Base-by-base conservation (phyloP, 768 basidiomycete genomes). In the Tylopilus balloui region DNA sequence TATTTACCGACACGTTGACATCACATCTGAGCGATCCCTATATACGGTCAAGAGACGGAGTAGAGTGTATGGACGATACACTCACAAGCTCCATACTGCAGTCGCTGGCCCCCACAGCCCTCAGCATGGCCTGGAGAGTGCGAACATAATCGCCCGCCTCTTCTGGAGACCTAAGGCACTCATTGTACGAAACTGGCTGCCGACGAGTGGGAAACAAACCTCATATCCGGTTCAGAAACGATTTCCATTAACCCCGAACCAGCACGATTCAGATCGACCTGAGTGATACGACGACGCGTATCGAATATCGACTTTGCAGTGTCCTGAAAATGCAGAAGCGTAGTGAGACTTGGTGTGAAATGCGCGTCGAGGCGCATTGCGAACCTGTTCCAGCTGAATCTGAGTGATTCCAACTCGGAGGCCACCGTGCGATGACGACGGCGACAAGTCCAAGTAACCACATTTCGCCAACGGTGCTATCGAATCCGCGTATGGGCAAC, bases 1-100 rank as follows among this genome's bases (percentile, higher is more conserved):
- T 77, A 59, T 91, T 88, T 6, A 97, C 80, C 6, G 95, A 97
- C 5, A 98, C 85, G 60, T 99, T 98, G 24, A 95, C 89, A 61
- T 99, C 96, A 54, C 93, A 94, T 34, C 96, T 78, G 27, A 98
- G 74, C 6, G 94, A 97, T 1, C 95, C 95, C 93, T 96, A 45
- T 4, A 34, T 28, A 39, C 25, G 39, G 10, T 24, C 17, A 27
- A 55, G 4, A 61, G 46, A 27, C n/a, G 28, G 17, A 21, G 12
- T 17, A 20, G 19, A 40, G 25, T 3, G 25, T 12, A 20, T n/a
- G 17, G 8, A 48, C 37, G 12, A 15, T 23, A 35, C n/a, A 59
- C 69, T 40, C 57, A 90, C 95, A 67, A 92, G 84, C 58, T 99
- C 96, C 96, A 98, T 98, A 61, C 94, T 94, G 1, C 91, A 93